Conservation (phyloP, 225 moss, liverwort and hornwort genomes). For the Pseudisothecium myosuroides region DNA sequence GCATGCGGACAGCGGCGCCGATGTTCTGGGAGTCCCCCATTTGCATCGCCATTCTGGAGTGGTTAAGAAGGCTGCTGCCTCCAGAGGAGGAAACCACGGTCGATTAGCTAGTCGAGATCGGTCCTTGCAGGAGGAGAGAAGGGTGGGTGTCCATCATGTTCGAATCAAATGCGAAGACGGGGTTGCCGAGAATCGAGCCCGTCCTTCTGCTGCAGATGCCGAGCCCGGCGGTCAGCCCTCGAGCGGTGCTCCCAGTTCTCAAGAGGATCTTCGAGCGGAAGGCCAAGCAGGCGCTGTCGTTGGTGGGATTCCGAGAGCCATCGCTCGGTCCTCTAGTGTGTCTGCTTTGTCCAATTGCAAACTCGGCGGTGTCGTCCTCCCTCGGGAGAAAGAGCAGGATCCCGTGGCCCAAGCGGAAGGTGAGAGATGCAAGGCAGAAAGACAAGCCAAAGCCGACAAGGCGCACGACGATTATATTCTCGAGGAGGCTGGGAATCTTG, state of each 20-base stretch:
- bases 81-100: not conserved
- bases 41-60: not conserved
- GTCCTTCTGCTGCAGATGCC: conserved; percentile 35
- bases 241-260: conserved; percentile 28
- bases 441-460: conserved; percentile 37
- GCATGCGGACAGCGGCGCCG: conserved; percentile 3
- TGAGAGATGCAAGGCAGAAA: conserved; percentile 48
- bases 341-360: conserved; percentile 28
- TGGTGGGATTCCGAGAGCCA: conserved; percentile 42
- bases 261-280: conserved; percentile 60
- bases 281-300: conserved; percentile 66
- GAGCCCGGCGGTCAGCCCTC: conserved; percentile 38
- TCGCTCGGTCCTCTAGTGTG: conserved; percentile 37
- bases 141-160: not conserved
- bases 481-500: conserved; percentile 52
- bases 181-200: conserved; percentile 38
- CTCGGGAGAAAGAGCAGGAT: conserved; percentile 66
- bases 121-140: not conserved
- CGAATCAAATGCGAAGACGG: conserved; percentile 47
- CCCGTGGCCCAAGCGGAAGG: conserved; percentile 35
- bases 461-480: conserved; percentile 61
- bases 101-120: not conserved
- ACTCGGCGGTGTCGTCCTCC: conserved; percentile 30
- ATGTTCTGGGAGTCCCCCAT: not conserved
- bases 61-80: not conserved